phyloP scores from a whole-genome alignment of 208 protist species.

The Angomonas deanei region DNA sequence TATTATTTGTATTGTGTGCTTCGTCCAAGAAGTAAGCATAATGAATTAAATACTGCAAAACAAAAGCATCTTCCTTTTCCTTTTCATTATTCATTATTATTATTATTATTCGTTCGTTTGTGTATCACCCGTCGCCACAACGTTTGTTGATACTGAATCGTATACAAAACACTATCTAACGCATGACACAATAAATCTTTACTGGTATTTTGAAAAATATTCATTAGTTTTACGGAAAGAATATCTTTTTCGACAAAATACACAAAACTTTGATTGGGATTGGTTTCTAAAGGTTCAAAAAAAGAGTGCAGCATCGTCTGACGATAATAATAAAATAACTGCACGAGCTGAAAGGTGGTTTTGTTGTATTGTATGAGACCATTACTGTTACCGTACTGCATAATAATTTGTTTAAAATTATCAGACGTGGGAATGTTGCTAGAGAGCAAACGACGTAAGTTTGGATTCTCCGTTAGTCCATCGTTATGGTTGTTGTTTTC shows the following conservation, averaged over 20 bases:
- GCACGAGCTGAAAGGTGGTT: constrained; percentile 43
- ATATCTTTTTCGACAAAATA: neutral
- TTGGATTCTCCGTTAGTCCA: too few species aligned
- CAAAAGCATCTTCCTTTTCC: too few species aligned
- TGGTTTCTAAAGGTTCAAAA: constrained; percentile 30
- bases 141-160: too few species aligned
- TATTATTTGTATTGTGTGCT: too few species aligned
- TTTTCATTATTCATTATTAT: too few species aligned
- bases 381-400: neutral
- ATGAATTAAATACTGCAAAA: too few species aligned
- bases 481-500: too few species aligned
- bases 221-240: neutral
- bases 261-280: neutral
- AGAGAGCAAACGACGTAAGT: neutral
- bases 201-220: neutral
- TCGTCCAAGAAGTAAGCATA: too few species aligned
- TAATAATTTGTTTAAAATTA: neutral
- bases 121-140: too few species aligned
- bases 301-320: constrained; percentile 36
- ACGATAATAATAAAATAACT: constrained; percentile 74
- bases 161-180: too few species aligned
- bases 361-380: constrained; percentile 27
- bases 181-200: too few species aligned
- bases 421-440: neutral
- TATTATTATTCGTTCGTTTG: too few species aligned